phyloP scores from a whole-genome alignment of 75 land plant genomes.

The Adiantum capillusveneris region DNA sequence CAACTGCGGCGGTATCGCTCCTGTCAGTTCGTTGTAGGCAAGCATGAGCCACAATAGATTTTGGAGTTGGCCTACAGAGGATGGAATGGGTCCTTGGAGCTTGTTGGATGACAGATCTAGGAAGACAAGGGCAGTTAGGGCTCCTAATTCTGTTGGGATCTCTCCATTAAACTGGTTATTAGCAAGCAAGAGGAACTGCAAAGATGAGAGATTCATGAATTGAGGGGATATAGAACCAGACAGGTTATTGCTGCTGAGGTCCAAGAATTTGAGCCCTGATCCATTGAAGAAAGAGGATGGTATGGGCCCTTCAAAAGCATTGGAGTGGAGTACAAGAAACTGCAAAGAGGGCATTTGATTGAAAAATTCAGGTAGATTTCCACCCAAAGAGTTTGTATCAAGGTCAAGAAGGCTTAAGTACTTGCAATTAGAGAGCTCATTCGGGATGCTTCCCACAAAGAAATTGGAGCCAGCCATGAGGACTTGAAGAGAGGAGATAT shows the following conservation, averaged over 20 bases:
- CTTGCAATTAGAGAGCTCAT: neutral
- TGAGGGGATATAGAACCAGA: slow-evolving; percentile 11
- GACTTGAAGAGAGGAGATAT: too few species aligned
- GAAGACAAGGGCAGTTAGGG: slow-evolving; percentile 10
- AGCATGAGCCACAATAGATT: slow-evolving; percentile 26
- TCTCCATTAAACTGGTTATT: slow-evolving; percentile 11
- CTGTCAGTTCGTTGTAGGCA: slow-evolving; percentile 15
- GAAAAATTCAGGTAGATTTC: slow-evolving; percentile 24
- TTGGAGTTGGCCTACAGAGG: slow-evolving; percentile 10
- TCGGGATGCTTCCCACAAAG: too few species aligned
- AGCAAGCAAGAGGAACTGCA: slow-evolving; percentile 17
- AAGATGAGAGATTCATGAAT: slow-evolving; percentile 1
- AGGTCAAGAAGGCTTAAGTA: slow-evolving; percentile 36
- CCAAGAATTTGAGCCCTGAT: slow-evolving; percentile 16
- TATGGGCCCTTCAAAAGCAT: slow-evolving; percentile 6
- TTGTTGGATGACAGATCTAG: slow-evolving; percentile 16
- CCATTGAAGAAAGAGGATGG: slow-evolving; percentile 1
- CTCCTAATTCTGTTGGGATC: slow-evolving; percentile 16
- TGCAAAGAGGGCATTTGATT: slow-evolving; percentile 11
- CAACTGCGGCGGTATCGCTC: slow-evolving; percentile 12
- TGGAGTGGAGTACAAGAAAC: slow-evolving; percentile 19
- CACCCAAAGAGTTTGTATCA: slow-evolving; percentile 27
- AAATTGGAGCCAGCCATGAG: too few species aligned
- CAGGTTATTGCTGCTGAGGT: slow-evolving; percentile 12
- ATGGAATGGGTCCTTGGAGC: slow-evolving; percentile 19